Conservation (phyloP, 805 yeast species). For the Wickerhamiella siamensis region DNA sequence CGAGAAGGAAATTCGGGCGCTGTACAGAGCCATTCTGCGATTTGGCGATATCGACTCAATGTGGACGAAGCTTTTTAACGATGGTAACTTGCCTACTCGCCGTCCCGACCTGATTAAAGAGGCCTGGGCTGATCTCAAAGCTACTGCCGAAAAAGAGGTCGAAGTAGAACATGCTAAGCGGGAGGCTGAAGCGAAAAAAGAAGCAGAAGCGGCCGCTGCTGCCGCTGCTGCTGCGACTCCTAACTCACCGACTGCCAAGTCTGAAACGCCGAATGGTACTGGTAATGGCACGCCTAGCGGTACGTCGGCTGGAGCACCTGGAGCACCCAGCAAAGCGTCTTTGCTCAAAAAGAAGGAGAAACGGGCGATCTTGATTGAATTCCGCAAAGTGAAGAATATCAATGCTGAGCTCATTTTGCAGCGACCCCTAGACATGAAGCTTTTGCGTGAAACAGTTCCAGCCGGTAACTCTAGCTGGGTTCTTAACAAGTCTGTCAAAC, state of each 20-base stretch:
- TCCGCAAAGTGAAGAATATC: constrained; percentile 70
- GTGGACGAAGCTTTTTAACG: constrained; percentile 79
- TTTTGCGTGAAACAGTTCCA: constrained; percentile 41
- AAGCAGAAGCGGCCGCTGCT: constrained; percentile 20
- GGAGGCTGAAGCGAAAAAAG: constrained; percentile 18
- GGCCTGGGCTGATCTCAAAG: constrained; percentile 59
- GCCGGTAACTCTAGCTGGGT: constrained; percentile 45
- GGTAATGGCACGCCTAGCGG: background rate
- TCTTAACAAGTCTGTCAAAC: constrained; percentile 51
- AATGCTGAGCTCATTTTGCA: constrained; percentile 79
- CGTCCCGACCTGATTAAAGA: constrained; percentile 64
- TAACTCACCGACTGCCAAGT: constrained; percentile 7
- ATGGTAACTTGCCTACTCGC: constrained; percentile 76
- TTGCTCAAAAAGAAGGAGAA: constrained; percentile 60
- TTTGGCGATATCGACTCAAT: constrained; percentile 60
- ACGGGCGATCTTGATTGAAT: constrained; percentile 80
- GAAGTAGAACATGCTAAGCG: constrained; percentile 54
- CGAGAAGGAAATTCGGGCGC: constrained; percentile 74
- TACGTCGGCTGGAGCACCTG: constrained; percentile 13
- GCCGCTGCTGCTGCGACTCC: constrained; percentile 17
- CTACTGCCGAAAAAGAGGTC: constrained; percentile 45
- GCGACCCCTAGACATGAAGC: constrained; percentile 73
- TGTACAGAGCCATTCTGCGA: constrained; percentile 69
- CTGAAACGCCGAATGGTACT: background rate
- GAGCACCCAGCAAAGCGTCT: constrained; percentile 28